phyloP scores from a whole-genome alignment of 1,284 basidiomycete species.

The Exsudoporus floridanus region DNA sequence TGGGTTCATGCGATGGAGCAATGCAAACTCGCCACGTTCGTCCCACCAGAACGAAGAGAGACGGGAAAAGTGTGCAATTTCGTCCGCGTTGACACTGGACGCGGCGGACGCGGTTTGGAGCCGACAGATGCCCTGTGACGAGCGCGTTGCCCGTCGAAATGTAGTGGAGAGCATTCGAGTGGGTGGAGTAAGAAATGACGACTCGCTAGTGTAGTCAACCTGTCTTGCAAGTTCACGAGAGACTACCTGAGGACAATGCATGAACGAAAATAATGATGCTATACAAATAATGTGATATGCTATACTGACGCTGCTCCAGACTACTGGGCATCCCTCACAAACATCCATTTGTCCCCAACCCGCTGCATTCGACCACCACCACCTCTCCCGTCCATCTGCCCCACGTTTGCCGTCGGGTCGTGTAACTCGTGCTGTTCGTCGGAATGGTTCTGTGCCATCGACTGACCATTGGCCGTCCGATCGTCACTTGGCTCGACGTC shows the following conservation, averaged over 20 bases:
- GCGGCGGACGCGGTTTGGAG: constrained; percentile 26
- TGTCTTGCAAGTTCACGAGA: too few species aligned
- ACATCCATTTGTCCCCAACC: constrained; percentile 71
- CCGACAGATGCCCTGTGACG: constrained; percentile 6
- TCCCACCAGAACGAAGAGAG: constrained; percentile 98
- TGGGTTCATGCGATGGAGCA: constrained; percentile 97
- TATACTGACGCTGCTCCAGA: constrained; percentile 10
- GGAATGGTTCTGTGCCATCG: constrained; percentile 5
- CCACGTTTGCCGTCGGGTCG: background rate
- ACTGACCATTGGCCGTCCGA: constrained; percentile 4
- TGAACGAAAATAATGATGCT: constrained; percentile 11
- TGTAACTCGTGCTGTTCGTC: constrained; percentile 2
- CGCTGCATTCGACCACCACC: constrained; percentile 66
- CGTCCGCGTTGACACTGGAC: constrained; percentile 66
- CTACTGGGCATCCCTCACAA: constrained; percentile 45
- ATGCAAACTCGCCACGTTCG: constrained; percentile 86
- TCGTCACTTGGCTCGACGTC: constrained; percentile 26
- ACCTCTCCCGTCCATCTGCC: constrained; percentile 31
- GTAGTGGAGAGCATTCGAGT: constrained; percentile 20
- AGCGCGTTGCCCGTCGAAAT: constrained; percentile 20
- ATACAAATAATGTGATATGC: constrained; percentile 29
- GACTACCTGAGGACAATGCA: too few species aligned
- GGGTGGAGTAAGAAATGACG: too few species aligned
- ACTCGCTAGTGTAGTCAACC: too few species aligned
- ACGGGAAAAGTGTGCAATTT: constrained; percentile 91